A percentile compares a stretch with the other conserved stretches of the same genome.
These are phyloP conservation scores for Medicago lupulina DNA, from an alignment of 306 rosid species.

Conservation along the genomic window DNA sequence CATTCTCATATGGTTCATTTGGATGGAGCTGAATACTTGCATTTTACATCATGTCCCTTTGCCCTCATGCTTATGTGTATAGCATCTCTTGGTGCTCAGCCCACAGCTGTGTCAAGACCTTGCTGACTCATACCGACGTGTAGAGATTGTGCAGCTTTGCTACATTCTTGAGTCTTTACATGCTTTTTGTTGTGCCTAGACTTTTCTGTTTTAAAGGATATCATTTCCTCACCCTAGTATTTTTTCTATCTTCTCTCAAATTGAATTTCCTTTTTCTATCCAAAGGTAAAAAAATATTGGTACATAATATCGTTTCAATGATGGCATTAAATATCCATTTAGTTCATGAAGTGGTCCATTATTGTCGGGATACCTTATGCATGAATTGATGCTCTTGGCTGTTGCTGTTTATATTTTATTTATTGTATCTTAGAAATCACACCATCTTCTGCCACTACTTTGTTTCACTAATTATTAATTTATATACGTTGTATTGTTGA, in stretches of 20 bases:
- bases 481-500: constrained; percentile 38
- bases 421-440: constrained; percentile 13
- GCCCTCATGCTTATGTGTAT: constrained; percentile 10
- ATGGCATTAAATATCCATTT: constrained; percentile 28
- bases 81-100: constrained; percentile 17
- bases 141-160: constrained; percentile 18
- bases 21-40: constrained; percentile 15
- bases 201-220: constrained; percentile 22
- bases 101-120: constrained; percentile 1
- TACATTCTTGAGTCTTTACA: constrained; percentile 25
- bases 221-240: constrained; percentile 22
- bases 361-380: background rate
- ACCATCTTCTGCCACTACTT: constrained; percentile 23
- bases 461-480: constrained; percentile 3
- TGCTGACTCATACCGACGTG: background rate
- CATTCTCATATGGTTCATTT: constrained; percentile 28
- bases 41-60: constrained; percentile 17
- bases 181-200: constrained; percentile 9
- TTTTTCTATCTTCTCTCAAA: constrained; percentile 9
- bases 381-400: constrained; percentile 28
- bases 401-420: background rate
- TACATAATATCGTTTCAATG: background rate
- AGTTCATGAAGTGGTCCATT: background rate
- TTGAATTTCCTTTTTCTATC: background rate
- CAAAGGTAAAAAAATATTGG: constrained; percentile 12